Conservation (phyloP, 2,329 filamentous ascomycete genomes). For the Cephalotrichum gorgonifer region DNA sequence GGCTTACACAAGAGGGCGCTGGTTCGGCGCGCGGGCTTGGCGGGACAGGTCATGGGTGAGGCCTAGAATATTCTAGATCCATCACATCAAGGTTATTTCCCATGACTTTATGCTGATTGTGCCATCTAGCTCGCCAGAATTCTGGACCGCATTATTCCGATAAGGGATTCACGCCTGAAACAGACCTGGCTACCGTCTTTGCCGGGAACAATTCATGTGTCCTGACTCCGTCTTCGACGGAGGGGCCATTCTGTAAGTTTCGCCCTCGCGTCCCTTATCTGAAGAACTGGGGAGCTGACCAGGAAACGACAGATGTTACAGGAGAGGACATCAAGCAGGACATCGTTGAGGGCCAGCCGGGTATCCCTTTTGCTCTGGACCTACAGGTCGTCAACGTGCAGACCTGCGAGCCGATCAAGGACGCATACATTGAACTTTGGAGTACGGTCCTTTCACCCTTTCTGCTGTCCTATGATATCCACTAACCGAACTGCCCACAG, state of each 20-base stretch:
- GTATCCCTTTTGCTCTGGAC: slow-evolving; percentile 28
- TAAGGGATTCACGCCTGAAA: slow-evolving; percentile 17
- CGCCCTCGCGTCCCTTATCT: no score
- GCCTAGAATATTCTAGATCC: slow-evolving; percentile 18
- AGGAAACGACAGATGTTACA: slow-evolving; percentile 16
- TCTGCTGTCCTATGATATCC: no score
- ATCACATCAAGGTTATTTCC: background rate
- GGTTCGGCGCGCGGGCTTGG: slow-evolving; percentile 28
- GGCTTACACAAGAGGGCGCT: slow-evolving; percentile 32
- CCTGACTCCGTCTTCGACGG: slow-evolving; percentile 37
- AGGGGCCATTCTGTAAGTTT: slow-evolving; percentile 34
- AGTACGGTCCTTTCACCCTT: slow-evolving; percentile 6
- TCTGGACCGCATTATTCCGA: slow-evolving; percentile 22
- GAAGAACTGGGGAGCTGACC: no score
- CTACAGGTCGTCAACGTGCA: slow-evolving; percentile 30
- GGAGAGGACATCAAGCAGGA: slow-evolving; percentile 27
- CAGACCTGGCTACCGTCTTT: slow-evolving; percentile 20
- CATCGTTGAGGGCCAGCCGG: slow-evolving; percentile 27
- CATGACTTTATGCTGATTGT: background rate
- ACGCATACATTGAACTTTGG: slow-evolving; percentile 31
- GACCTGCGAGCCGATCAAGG: slow-evolving; percentile 26
- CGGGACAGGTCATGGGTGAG: slow-evolving; percentile 17
- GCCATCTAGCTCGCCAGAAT: slow-evolving; percentile 18
- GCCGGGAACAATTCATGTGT: slow-evolving; percentile 31
- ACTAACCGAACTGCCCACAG: background rate